These are phyloP conservation scores for Neltuma alba DNA, from an alignment of 306 rosid species.

Conservation along the genomic window DNA sequence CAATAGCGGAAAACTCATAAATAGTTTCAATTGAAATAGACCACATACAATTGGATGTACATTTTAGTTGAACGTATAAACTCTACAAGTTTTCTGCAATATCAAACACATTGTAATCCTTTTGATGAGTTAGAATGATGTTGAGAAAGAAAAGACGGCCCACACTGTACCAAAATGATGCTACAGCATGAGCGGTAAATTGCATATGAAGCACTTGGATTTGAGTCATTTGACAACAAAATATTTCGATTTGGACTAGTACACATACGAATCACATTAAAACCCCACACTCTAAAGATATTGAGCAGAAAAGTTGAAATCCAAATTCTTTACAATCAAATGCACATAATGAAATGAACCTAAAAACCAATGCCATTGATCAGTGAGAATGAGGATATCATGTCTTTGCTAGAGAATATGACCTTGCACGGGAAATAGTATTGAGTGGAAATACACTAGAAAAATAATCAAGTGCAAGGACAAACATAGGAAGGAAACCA, in stretches of 20 bases:
- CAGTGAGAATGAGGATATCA: neutral
- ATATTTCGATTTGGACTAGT: neutral
- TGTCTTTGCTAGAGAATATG: neutral
- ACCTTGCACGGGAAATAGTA: neutral
- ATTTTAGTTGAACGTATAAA: neutral
- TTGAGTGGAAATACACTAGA: neutral
- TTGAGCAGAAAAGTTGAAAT: neutral
- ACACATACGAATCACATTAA: neutral
- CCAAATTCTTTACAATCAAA: neutral
- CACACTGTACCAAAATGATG: neutral
- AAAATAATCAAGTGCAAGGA: neutral
- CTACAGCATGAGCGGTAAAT: neutral
- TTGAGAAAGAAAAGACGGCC: neutral
- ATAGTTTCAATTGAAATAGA: neutral
- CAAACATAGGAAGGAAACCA: neutral
- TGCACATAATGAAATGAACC: neutral
- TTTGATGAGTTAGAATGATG: neutral
- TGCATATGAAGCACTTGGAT: neutral
- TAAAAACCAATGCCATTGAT: neutral
- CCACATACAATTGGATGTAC: neutral
- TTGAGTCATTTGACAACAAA: neutral
- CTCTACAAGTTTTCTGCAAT: neutral
- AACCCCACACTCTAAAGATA: neutral
- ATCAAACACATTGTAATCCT: neutral
- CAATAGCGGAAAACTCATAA: conserved; percentile 71